Percentiles rank a stretch among this genome's conserved stretches.
These are phyloP conservation scores for Aquilaria yunnanensis DNA, from an alignment of 345 rosid species.

Conservation along the genomic window DNA sequence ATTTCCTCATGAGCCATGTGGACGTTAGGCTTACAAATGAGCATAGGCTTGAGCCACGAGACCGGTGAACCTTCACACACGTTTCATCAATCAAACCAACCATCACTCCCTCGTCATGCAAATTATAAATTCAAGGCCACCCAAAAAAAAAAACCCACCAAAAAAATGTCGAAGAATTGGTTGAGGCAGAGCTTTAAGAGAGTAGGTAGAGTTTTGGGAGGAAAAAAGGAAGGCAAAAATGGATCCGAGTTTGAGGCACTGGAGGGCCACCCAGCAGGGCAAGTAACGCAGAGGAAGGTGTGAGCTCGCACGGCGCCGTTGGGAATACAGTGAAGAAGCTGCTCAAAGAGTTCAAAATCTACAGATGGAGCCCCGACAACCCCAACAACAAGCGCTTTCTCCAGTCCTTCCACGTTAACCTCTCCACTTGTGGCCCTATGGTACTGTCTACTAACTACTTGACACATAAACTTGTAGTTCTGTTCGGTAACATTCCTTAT, in stretches of 20 bases:
- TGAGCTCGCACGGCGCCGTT: constrained; percentile 22
- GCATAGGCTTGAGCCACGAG: too few species aligned
- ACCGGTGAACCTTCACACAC: too few species aligned
- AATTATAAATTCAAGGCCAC: too few species aligned
- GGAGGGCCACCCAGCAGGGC: constrained; percentile 40
- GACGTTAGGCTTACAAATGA: too few species aligned
- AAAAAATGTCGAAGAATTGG: constrained; percentile 20
- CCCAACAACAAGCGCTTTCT: constrained; percentile 50
- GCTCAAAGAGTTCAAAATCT: constrained; percentile 57
- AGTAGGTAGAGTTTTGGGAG: constrained; percentile 9
- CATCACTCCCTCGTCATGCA: too few species aligned
- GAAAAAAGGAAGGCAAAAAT: constrained; percentile 20
- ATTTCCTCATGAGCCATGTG: too few species aligned
- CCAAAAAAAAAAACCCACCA: too few species aligned
- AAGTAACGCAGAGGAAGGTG: constrained; percentile 37
- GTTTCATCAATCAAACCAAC: too few species aligned
- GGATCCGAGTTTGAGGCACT: constrained; percentile 32
- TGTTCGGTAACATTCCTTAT: too few species aligned
- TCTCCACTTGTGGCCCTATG: constrained; percentile 62
- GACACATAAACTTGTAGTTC: too few species aligned
- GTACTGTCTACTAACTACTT: constrained; percentile 9
- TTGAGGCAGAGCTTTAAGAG: constrained; percentile 22
- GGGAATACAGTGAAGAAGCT: constrained; percentile 15
- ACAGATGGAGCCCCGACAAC: constrained; percentile 53
- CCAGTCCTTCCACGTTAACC: constrained; percentile 47